phyloP scores from a whole-genome alignment of 768 basidiomycete genomes.

The Cyathus striatus region DNA sequence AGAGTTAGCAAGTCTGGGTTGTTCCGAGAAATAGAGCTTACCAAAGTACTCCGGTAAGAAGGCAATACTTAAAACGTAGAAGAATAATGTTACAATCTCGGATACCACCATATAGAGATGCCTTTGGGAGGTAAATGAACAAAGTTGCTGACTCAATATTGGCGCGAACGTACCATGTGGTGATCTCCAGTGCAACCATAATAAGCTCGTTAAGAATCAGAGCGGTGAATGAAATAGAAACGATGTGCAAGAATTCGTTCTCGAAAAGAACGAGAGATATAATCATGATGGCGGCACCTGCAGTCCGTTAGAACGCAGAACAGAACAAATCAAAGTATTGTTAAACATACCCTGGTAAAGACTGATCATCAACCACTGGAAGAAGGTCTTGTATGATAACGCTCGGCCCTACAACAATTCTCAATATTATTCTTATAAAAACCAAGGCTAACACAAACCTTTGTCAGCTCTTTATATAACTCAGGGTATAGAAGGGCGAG shows the following conservation, averaged over 20 bases:
- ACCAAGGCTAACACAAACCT: too few relatives aligned
- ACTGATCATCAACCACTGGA: conserved; percentile 96
- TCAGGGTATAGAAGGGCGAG: conserved; percentile 94
- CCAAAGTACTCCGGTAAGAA: conserved; percentile 98
- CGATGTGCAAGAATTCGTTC: conserved; percentile 95
- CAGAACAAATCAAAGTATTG: not conserved
- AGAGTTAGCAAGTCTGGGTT: not conserved
- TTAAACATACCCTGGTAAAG: conserved; percentile 82
- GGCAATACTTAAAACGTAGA: conserved; percentile 88
- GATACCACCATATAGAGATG: conserved; percentile 94
- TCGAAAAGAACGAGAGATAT: conserved; percentile 95
- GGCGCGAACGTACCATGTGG: conserved; percentile 73
- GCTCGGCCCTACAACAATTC: conserved; percentile 70
- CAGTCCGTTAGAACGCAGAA: not conserved
- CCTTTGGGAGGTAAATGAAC: conserved; percentile 36
- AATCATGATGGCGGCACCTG: conserved; percentile 98
- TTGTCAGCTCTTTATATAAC: conserved; percentile 94
- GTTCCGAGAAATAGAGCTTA: conserved; percentile 29
- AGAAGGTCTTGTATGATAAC: conserved; percentile 96
- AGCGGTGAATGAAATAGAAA: conserved; percentile 96
- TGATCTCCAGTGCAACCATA: conserved; percentile 98
- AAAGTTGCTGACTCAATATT: not conserved
- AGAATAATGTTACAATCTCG: conserved; percentile 80
- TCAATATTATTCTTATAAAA: too few relatives aligned
- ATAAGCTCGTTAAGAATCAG: conserved; percentile 95